Base-by-base conservation (phyloP, 2,329 filamentous ascomycete genomes). In the Epicoccum sorghinum region DNA sequence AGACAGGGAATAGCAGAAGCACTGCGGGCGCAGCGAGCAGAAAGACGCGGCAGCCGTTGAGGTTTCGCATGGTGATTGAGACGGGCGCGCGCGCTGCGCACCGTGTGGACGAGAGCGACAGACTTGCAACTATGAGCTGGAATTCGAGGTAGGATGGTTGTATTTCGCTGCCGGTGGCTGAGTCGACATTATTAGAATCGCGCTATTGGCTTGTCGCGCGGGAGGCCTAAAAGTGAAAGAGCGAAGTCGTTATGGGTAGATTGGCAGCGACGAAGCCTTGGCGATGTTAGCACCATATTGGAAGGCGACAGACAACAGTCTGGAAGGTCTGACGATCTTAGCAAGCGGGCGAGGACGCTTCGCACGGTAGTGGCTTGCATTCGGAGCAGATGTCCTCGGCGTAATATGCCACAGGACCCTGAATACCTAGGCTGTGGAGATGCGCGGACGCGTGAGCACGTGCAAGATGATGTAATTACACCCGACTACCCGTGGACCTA, bases 1-100 rank as follows among this genome's bases (percentile, higher is more conserved):
- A 56, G 43, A 61, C 25, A 7, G 65, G 60, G 47, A 71, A 47
- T 30, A 69, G 61, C 32, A 70, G 43, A 45, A 70, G 50, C 9
- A 69, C 42, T 3, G 62, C 38, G 7, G 68, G 66, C 12, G 57
- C 36, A 12, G 69, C 30, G 23, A 70, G 61, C 27, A 64, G 49
- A 18, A 69, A 10, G 24, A 62, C 42, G 41, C 67, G 67, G 22
- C 61, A 52, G 46, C 62, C 59, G 33, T 62, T 64, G 5, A 57
- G 57, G 37, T 60, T 62, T 46, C 52, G 41, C 69, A 71, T 71
- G 10, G 38, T 51, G 51, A 14, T 7, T 24, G 41, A 10, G 9
- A 32, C 25, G 8, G 6, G 12, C 12, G 18, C 18, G 29, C 23
- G 44, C 36, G 12, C 0, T 22, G 24, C 35, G n/a, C 25, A 14